phyloP scores from a whole-genome alignment of 371 early-diverging fungal genomes.

The Dinochytrium kinnereticum region DNA sequence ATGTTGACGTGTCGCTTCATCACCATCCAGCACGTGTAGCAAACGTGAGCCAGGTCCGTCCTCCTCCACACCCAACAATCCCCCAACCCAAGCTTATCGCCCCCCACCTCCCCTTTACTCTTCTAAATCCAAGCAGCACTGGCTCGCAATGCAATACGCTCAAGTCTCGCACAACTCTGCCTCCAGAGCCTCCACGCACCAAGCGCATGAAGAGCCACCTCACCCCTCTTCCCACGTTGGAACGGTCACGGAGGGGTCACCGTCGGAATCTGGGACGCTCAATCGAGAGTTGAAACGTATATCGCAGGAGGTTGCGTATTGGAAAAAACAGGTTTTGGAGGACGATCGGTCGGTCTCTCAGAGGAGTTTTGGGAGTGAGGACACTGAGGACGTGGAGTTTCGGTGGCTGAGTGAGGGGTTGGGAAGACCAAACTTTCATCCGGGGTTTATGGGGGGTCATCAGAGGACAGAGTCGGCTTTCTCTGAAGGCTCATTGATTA shows the following conservation, averaged over 20 bases:
- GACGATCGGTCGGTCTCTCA: not conserved
- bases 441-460: not conserved
- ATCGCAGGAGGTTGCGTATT: conserved; percentile 9
- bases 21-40: too few species aligned
- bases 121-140: too few species aligned
- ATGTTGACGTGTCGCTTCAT: too few species aligned
- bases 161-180: not conserved
- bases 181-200: not conserved
- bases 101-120: not conserved
- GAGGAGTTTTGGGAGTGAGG: not conserved
- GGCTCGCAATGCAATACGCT: conserved; percentile 7
- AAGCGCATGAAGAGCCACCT: not conserved
- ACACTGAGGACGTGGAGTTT: conserved; percentile 3
- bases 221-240: not conserved
- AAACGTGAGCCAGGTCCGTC: too few species aligned
- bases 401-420: not conserved
- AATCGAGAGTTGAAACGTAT: not conserved
- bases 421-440: not conserved
- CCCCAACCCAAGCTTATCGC: not conserved
- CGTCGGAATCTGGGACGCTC: not conserved
- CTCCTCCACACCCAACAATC: not conserved
- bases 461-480: not conserved
- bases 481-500: conserved; percentile 2
- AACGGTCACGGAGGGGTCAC: not conserved
- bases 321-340: not conserved